Conservation (phyloP, 768 basidiomycete species). For the Amanita exitialis region DNA sequence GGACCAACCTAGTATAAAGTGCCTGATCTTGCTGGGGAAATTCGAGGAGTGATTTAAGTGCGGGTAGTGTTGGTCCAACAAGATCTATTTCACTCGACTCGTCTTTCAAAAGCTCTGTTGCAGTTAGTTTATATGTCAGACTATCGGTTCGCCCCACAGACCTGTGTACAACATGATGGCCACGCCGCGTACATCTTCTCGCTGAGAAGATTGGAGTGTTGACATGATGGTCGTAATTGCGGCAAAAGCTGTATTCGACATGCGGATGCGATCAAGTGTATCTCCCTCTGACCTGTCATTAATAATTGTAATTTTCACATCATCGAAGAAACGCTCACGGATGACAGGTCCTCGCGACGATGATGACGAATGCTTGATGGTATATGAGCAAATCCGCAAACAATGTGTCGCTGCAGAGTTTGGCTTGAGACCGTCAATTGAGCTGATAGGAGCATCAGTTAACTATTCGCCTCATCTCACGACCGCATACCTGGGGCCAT, state of each 20-base stretch:
- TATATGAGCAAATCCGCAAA: slow-evolving; percentile 72
- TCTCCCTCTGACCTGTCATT: slow-evolving; percentile 31
- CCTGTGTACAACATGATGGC: slow-evolving; percentile 75
- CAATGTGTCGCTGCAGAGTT: slow-evolving; percentile 57
- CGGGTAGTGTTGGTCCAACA: slow-evolving; percentile 70
- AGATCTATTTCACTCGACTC: slow-evolving; percentile 75
- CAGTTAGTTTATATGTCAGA: neutral
- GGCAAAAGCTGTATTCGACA: slow-evolving; percentile 55
- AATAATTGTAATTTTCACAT: neutral
- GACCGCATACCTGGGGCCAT: slow-evolving; percentile 17
- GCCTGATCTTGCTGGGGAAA: slow-evolving; percentile 36
- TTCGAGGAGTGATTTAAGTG: slow-evolving; percentile 67
- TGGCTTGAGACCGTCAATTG: slow-evolving; percentile 27
- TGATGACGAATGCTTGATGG: slow-evolving; percentile 64
- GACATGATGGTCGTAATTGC: slow-evolving; percentile 52
- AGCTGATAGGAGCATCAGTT: slow-evolving; percentile 8
- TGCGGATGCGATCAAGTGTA: slow-evolving; percentile 43
- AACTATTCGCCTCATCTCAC: neutral
- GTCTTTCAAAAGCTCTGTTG: slow-evolving; percentile 70
- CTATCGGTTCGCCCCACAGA: slow-evolving; percentile 16
- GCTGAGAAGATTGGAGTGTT: slow-evolving; percentile 39
- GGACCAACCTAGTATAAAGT: slow-evolving; percentile 50
- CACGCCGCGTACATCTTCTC: slow-evolving; percentile 73
- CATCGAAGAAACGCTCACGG: slow-evolving; percentile 26
- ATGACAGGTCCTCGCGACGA: slow-evolving; percentile 38